Evolutionary conservation across 2,329 filamentous ascomycete genomes (phyloP).

Genomic region (Claviceps capensis): DNA sequence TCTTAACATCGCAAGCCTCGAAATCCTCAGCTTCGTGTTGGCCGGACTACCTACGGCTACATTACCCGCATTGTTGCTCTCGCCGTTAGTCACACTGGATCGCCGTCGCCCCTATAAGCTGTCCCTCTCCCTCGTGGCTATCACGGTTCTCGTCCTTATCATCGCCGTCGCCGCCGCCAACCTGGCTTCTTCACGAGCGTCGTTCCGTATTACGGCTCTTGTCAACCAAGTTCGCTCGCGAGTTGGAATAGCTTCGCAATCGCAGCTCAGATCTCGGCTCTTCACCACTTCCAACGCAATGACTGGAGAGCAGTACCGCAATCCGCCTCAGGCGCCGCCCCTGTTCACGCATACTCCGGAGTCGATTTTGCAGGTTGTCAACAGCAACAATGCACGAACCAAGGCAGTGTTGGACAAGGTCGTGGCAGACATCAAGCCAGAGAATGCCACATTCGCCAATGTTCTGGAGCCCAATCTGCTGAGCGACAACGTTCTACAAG

Average conservation of each 20-base stretch:
- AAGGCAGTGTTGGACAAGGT: slow-evolving; percentile 54
- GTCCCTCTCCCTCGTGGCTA: slow-evolving; percentile 24
- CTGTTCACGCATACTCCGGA: slow-evolving; percentile 63
- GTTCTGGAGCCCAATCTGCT: slow-evolving; percentile 53
- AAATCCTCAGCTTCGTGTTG: too few species aligned
- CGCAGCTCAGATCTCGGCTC: slow-evolving; percentile 15
- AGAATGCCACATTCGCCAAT: slow-evolving; percentile 39
- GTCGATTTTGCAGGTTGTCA: slow-evolving; percentile 52
- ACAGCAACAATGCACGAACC: slow-evolving; percentile 48
- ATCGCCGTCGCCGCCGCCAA: slow-evolving; percentile 45
- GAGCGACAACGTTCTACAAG: slow-evolving; percentile 52
- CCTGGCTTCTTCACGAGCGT: slow-evolving; percentile 51
- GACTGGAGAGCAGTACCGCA: slow-evolving; percentile 53
- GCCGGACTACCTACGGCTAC: too few species aligned
- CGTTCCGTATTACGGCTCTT: slow-evolving; percentile 43
- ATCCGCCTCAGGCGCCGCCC: slow-evolving; percentile 64
- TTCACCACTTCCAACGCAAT: slow-evolving; percentile 40
- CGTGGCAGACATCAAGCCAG: slow-evolving; percentile 43
- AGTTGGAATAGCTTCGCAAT: not conserved
- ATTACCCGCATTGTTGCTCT: too few species aligned
- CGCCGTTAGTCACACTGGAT: slow-evolving; percentile 12
- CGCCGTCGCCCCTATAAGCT: slow-evolving; percentile 13
- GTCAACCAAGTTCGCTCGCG: slow-evolving; percentile 38
- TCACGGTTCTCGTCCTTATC: slow-evolving; percentile 43
- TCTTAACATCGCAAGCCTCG: not conserved